phyloP scores from a whole-genome alignment of 768 basidiomycete genomes.

The Nidularia sp. region DNA sequence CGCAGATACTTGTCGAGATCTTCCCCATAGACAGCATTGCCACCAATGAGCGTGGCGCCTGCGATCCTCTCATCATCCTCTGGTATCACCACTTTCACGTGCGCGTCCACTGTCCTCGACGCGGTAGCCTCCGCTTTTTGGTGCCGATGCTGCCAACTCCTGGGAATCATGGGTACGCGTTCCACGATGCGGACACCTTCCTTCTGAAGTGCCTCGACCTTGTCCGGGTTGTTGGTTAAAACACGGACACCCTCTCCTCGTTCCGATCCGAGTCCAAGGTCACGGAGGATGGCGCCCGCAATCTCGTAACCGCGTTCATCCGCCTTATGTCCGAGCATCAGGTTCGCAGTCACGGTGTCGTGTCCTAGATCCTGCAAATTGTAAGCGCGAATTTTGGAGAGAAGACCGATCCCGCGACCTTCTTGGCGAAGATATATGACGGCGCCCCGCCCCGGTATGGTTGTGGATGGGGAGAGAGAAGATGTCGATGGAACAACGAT shows the following conservation, averaged over 20 bases:
- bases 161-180: constrained; percentile 91
- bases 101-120: constrained; percentile 7
- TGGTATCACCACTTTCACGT: constrained; percentile 8
- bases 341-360: constrained; percentile 97
- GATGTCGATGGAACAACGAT: constrained; percentile 40
- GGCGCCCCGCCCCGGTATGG: constrained; percentile 82
- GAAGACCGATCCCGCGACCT: constrained; percentile 92
- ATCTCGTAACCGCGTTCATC: constrained; percentile 93
- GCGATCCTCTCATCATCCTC: constrained; percentile 29
- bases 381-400: constrained; percentile 96
- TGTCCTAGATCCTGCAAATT: constrained; percentile 97
- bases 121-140: constrained; percentile 22
- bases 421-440: constrained; percentile 96
- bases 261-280: constrained; percentile 68
- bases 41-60: constrained; percentile 82
- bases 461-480: constrained; percentile 21
- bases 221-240: constrained; percentile 98
- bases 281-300: constrained; percentile 85
- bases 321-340: constrained; percentile 91
- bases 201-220: constrained; percentile 79
- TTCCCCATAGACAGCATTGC: constrained; percentile 67
- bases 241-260: constrained; percentile 56
- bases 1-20: constrained; percentile 94
- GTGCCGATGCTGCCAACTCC: constrained; percentile 68
- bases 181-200: constrained; percentile 82